Conservation (phyloP, 768 basidiomycete genomes). For the Sutorius australiensis region DNA sequence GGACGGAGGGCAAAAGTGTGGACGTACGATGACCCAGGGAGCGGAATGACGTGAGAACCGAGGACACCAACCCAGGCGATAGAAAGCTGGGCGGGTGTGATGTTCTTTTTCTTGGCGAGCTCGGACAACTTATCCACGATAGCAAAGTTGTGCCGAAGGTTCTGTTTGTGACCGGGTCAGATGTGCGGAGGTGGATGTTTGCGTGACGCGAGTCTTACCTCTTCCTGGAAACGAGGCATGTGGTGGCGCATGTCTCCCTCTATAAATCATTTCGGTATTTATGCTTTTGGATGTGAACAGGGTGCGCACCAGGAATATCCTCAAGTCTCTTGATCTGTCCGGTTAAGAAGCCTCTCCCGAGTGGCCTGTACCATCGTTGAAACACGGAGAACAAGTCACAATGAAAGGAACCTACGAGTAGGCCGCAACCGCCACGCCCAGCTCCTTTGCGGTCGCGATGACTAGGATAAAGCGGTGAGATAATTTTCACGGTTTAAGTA, state of each 20-base stretch:
- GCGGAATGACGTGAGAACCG: constrained; percentile 44
- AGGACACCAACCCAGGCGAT: constrained; percentile 43
- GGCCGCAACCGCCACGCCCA: constrained; percentile 55
- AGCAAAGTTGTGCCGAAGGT: constrained; percentile 36
- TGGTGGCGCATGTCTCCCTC: constrained; percentile 40
- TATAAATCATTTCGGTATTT: constrained; percentile 4
- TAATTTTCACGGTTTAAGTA: not conserved
- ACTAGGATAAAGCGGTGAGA: constrained; percentile 26
- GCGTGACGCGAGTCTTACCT: constrained; percentile 21
- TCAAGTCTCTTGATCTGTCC: constrained; percentile 42
- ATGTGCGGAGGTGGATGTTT: not conserved
- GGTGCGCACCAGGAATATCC: constrained; percentile 31
- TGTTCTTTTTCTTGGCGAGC: constrained; percentile 40
- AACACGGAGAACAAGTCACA: too few relatives aligned
- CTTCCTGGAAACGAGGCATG: constrained; percentile 45
- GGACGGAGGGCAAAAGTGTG: too few relatives aligned
- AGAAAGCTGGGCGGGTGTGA: constrained; percentile 42
- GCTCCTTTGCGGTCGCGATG: constrained; percentile 49
- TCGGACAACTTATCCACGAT: constrained; percentile 40
- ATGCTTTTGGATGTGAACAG: not conserved
- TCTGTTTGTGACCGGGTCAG: not conserved
- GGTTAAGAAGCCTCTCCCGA: constrained; percentile 52
- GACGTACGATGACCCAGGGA: constrained; percentile 46
- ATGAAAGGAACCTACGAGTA: constrained; percentile 46
- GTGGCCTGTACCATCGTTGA: constrained; percentile 35